These are phyloP conservation scores for Apiospora phragmitis DNA, from an alignment of 2,329 filamentous ascomycete genomes.

Conservation along the genomic window DNA sequence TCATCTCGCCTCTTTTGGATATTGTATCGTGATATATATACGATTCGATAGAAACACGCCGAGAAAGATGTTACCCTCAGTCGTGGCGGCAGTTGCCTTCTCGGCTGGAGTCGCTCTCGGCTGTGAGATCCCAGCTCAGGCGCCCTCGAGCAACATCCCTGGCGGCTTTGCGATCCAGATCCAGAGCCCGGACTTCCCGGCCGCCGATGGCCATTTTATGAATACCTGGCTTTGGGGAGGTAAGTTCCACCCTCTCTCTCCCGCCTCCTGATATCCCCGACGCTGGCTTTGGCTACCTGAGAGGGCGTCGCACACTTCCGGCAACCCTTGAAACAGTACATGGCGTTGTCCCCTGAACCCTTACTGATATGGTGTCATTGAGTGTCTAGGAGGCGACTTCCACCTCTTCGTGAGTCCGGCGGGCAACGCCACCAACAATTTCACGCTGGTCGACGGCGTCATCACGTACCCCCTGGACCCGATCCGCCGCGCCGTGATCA, in stretches of 20 bases:
- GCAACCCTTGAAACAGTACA: too few species aligned
- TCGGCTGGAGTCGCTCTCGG: conserved; percentile 22
- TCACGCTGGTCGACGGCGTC: conserved; percentile 39
- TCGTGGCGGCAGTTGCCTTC: conserved; percentile 11
- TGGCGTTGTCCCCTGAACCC: too few species aligned
- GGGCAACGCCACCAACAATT: conserved; percentile 36
- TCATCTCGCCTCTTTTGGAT: too few species aligned
- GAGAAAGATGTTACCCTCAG: background rate
- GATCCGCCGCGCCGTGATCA: conserved; percentile 40
- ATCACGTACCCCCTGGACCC: conserved; percentile 32
- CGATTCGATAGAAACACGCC: too few species aligned
- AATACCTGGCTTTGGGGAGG: conserved; percentile 39
- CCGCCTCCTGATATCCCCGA: accelerated
- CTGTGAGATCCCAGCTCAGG: conserved; percentile 30
- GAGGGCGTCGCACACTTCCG: too few species aligned
- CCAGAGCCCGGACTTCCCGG: conserved; percentile 37
- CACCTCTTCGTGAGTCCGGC: conserved; percentile 40
- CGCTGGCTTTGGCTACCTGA: background rate
- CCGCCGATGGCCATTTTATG: conserved; percentile 37
- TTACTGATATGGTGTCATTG: background rate
- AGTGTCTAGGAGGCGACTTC: conserved; percentile 32
- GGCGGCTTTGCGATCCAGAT: conserved; percentile 35
- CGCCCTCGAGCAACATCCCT: conserved; percentile 34
- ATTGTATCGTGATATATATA: background rate
- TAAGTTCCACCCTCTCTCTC: too few species aligned